Percentiles rank a stretch among this genome's conserved stretches.
Evolutionary conservation across 208 protist genomes (phyloP).

Genomic region (Crithidia sp.): DNA sequence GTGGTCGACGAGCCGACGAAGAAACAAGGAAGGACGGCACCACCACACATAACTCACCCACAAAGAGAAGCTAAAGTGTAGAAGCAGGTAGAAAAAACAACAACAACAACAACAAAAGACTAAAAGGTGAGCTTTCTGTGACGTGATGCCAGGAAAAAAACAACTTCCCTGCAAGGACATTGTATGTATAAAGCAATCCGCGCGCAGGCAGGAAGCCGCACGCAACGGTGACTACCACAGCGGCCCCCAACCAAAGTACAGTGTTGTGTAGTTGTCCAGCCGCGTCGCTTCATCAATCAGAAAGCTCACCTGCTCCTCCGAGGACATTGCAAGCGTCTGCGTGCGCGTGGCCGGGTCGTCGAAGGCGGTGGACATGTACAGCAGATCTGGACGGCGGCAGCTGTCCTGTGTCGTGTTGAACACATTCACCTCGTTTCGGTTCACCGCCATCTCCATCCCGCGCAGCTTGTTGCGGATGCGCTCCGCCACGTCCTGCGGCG

Average conservation of each 20-base stretch:
- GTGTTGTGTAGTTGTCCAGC: conserved; percentile 87
- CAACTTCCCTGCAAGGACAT: too few species aligned
- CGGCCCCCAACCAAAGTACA: conserved; percentile 94
- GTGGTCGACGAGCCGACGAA: too few species aligned
- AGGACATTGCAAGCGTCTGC: conserved; percentile 52
- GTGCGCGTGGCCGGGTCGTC: conserved; percentile 70
- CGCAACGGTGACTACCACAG: conserved; percentile 60
- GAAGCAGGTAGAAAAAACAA: not conserved
- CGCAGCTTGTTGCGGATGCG: conserved; percentile 98
- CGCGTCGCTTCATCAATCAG: conserved; percentile 89
- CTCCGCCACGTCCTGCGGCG: conserved; percentile 93
- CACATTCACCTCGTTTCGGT: conserved; percentile 57
- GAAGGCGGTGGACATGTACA: conserved; percentile 92
- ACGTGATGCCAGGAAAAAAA: too few species aligned
- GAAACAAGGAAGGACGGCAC: too few species aligned
- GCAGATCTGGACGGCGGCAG: conserved; percentile 74
- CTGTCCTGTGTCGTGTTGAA: conserved; percentile 86
- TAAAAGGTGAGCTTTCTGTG: not conserved
- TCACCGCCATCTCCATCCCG: conserved; percentile 96
- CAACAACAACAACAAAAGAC: conserved; percentile 2
- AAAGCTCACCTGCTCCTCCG: conserved; percentile 84
- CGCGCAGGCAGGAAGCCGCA: too few species aligned
- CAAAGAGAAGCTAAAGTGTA: too few species aligned
- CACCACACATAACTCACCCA: too few species aligned
- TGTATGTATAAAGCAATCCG: too few species aligned